phyloP scores from a whole-genome alignment of 768 basidiomycete species.

The Leccinum subgranulosum region DNA sequence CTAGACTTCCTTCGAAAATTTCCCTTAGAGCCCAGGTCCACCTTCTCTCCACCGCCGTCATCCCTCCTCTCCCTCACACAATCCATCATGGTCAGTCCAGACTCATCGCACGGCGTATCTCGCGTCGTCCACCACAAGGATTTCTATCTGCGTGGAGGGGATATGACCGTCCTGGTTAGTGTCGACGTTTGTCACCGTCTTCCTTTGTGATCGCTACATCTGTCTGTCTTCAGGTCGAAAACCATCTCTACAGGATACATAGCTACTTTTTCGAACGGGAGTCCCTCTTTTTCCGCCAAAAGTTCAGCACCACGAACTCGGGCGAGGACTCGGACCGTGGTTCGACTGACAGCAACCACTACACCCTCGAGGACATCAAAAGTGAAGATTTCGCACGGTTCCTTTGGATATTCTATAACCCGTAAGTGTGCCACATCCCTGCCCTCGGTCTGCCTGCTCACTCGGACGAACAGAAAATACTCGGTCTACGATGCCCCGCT shows the following conservation, averaged over 20 bases:
- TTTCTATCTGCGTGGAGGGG: constrained; percentile 58
- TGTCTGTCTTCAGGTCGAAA: constrained; percentile 46
- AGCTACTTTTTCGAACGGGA: constrained; percentile 64
- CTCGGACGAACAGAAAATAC: constrained; percentile 28
- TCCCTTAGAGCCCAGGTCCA: constrained; percentile 30
- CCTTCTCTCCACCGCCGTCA: constrained; percentile 21
- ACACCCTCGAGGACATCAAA: constrained; percentile 43
- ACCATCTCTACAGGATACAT: constrained; percentile 54
- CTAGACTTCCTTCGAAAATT: constrained; percentile 36
- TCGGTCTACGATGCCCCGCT: constrained; percentile 38
- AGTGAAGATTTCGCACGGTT: constrained; percentile 52
- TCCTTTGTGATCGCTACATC: constrained; percentile 9
- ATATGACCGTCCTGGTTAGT: constrained; percentile 56
- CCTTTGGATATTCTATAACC: constrained; percentile 62
- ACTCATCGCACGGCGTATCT: constrained; percentile 25
- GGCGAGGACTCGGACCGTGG: constrained; percentile 34
- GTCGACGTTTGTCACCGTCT: neutral
- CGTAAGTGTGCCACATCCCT: constrained; percentile 36
- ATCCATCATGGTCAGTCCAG: constrained; percentile 26
- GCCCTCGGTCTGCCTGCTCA: neutral
- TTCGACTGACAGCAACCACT: constrained; percentile 30
- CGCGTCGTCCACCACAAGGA: constrained; percentile 36
- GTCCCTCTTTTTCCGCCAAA: constrained; percentile 43
- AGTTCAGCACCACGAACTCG: constrained; percentile 31
- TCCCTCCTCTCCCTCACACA: constrained; percentile 26